A percentile compares a stretch with the other conserved stretches of the same genome.
Evolutionary conservation across 352 stramenopile species (phyloP).

Genomic region (Globisporangium camurandrum): DNA sequence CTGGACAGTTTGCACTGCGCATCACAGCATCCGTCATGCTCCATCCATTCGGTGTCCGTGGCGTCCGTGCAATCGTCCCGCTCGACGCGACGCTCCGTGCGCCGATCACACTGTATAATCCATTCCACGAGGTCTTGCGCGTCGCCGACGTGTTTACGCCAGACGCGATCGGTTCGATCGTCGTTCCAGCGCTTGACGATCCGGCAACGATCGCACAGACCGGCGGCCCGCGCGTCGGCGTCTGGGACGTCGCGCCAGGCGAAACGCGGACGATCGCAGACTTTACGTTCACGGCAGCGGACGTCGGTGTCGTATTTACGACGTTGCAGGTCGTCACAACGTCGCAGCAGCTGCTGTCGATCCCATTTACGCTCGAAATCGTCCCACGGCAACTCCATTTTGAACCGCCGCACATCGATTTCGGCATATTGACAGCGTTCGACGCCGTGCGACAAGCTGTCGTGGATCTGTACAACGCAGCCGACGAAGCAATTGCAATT

Average conservation of each 20-base stretch:
- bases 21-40: constrained; percentile 20
- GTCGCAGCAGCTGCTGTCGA: constrained; percentile 13
- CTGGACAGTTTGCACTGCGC: constrained; percentile 35
- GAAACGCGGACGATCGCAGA: constrained; percentile 25
- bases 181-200: constrained; percentile 2
- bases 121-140: constrained; percentile 25
- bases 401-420: constrained; percentile 22
- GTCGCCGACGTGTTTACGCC: constrained; percentile 41
- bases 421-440: constrained; percentile 25
- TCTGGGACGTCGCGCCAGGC: constrained; percentile 33
- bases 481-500: constrained; percentile 26
- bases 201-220: background rate
- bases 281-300: constrained; percentile 22
- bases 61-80: constrained; percentile 25
- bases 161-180: constrained; percentile 27
- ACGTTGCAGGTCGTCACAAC: constrained; percentile 25
- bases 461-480: constrained; percentile 37
- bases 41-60: constrained; percentile 22
- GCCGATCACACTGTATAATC: constrained; percentile 35
- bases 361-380: constrained; percentile 32
- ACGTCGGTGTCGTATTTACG: constrained; percentile 23
- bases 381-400: constrained; percentile 29
- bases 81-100: constrained; percentile 21
- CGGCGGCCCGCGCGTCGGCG: constrained; percentile 4
- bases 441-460: constrained; percentile 18